A percentile compares a stretch with the other conserved stretches of the same genome.
phyloP scores from a whole-genome alignment of 2,329 filamentous ascomycete genomes.

The Lachnellula subtilissima region DNA sequence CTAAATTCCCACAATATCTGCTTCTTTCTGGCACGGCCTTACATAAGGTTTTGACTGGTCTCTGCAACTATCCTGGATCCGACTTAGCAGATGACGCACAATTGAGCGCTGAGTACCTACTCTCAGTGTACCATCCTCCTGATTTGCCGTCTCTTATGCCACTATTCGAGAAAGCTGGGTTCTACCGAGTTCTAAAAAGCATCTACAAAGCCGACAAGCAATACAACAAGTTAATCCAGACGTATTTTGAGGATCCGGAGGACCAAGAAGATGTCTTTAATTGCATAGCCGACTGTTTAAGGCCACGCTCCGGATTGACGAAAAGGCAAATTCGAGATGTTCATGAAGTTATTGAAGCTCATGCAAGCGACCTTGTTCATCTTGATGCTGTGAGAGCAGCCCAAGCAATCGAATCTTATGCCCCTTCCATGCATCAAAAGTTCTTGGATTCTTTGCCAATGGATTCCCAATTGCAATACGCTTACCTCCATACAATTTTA shows the following conservation, averaged over 20 bases:
- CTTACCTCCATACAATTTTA: conserved; percentile 65
- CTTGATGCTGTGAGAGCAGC: conserved; percentile 55
- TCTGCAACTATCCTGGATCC: conserved; percentile 77
- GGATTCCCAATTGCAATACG: conserved; percentile 54
- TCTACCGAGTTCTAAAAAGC: conserved; percentile 87
- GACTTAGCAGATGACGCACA: conserved; percentile 90
- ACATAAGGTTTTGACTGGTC: conserved; percentile 70
- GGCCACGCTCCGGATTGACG: conserved; percentile 55
- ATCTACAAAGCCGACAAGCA: conserved; percentile 77
- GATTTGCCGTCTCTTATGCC: conserved; percentile 73
- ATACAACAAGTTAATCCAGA: conserved; percentile 70
- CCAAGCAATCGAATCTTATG: conserved; percentile 49
- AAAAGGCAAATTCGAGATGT: conserved; percentile 71
- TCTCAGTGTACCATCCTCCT: conserved; percentile 89
- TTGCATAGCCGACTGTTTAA: conserved; percentile 71
- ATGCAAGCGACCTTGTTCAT: conserved; percentile 52
- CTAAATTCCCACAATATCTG: conserved; percentile 95
- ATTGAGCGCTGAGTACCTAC: conserved; percentile 90
- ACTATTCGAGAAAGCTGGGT: conserved; percentile 71
- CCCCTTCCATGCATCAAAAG: conserved; percentile 49
- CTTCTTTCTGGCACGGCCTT: conserved; percentile 82
- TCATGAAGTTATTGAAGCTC: conserved; percentile 52
- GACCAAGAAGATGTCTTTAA: conserved; percentile 72
- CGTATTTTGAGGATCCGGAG: conserved; percentile 80
- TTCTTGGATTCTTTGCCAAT: conserved; percentile 51